A percentile compares a stretch with the other conserved stretches of the same genome.
These are phyloP conservation scores for Paxillus ammoniavirescens DNA, from an alignment of 768 basidiomycete genomes.

Conservation along the genomic window DNA sequence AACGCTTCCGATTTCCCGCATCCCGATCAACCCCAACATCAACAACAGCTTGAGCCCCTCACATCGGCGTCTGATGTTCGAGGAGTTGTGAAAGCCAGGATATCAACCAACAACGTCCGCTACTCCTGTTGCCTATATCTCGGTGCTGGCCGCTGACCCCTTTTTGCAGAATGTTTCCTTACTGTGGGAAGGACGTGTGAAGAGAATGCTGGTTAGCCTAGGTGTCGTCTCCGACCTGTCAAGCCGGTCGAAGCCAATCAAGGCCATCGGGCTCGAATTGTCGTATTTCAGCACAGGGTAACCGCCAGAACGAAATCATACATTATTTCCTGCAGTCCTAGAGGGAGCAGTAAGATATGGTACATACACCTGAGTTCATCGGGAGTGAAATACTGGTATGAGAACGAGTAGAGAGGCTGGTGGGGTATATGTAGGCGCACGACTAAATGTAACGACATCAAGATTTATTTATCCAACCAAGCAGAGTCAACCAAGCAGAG, in stretches of 20 bases:
- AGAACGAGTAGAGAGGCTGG: conserved; percentile 8
- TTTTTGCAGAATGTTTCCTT: conserved; percentile 73
- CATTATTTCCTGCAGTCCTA: background rate
- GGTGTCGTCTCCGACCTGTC: conserved; percentile 92
- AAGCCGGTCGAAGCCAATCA: conserved; percentile 82
- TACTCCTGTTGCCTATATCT: background rate
- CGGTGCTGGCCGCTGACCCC: background rate
- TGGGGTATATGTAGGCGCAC: conserved; percentile 20
- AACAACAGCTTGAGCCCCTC: conserved; percentile 1
- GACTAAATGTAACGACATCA: conserved; percentile 13
- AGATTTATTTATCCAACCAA: conserved; percentile 19
- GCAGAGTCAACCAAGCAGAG: background rate
- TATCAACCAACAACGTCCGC: conserved; percentile 86
- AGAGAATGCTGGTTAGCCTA: conserved; percentile 84
- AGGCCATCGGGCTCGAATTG: conserved; percentile 86
- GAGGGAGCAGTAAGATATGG: conserved; percentile 11
- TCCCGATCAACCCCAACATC: conserved; percentile 7
- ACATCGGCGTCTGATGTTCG: conserved; percentile 41
- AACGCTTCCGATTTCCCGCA: conserved; percentile 1
- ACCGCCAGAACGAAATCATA: background rate
- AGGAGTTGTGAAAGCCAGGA: conserved; percentile 86
- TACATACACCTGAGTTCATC: conserved; percentile 16
- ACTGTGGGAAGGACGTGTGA: conserved; percentile 91
- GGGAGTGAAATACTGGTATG: conserved; percentile 22
- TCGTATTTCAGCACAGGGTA: conserved; percentile 82